A percentile compares a stretch with the other conserved stretches of the same genome.
phyloP scores from a whole-genome alignment of 768 basidiomycete species.

The Suillus subluteus region DNA sequence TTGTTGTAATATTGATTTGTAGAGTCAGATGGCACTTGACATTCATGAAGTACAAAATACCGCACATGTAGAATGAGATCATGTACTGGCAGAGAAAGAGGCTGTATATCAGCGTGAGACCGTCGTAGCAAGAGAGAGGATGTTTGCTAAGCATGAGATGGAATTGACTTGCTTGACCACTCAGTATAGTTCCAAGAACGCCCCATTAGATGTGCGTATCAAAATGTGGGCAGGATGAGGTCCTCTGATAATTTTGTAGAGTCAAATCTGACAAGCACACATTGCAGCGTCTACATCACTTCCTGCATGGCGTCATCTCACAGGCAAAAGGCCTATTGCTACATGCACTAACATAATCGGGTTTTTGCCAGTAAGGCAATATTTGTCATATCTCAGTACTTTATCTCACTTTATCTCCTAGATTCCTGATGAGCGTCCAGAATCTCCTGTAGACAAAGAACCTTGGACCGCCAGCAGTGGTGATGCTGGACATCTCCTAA shows the following conservation, averaged over 20 bases:
- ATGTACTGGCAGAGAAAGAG: neutral
- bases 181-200: neutral
- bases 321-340: neutral
- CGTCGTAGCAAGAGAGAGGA: neutral
- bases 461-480: neutral
- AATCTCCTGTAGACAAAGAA: neutral
- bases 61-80: neutral
- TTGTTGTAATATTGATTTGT: no score
- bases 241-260: neutral
- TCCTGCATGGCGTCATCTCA: neutral
- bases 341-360: neutral
- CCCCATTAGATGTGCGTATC: neutral
- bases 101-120: neutral
- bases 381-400: no score
- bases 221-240: neutral
- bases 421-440: neutral
- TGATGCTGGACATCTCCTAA: neutral
- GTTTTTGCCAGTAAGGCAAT: neutral
- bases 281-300: neutral
- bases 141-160: neutral
- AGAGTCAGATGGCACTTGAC: neutral
- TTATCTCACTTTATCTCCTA: no score
- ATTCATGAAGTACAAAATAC: neutral
- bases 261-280: neutral
- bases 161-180: neutral